These are phyloP conservation scores for Tulasnella sp. DNA, from an alignment of 768 basidiomycete genomes.

Conservation along the genomic window DNA sequence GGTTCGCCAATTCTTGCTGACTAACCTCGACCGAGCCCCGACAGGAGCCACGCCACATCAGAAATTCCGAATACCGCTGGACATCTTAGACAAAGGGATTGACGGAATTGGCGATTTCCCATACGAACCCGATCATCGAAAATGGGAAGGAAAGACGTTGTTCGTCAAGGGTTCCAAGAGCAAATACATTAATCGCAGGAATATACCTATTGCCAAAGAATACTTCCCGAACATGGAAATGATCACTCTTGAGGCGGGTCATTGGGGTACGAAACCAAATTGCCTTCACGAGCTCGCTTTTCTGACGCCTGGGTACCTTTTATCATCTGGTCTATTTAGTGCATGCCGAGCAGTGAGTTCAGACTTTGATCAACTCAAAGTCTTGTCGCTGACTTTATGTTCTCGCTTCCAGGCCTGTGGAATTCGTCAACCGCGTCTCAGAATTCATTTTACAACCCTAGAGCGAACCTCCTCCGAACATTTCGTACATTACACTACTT, in stretches of 20 bases:
- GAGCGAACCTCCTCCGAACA: not conserved
- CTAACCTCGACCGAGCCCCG: conserved; percentile 54
- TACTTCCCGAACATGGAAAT: conserved; percentile 70
- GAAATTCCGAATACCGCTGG: conserved; percentile 68
- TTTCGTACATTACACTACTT: not conserved
- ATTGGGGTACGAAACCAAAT: conserved; percentile 67
- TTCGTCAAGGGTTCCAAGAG: conserved; percentile 76
- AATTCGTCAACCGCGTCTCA: conserved; percentile 35
- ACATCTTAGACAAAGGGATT: conserved; percentile 54
- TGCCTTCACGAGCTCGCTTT: not conserved
- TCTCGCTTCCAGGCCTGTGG: conserved; percentile 28
- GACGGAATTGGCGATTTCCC: conserved; percentile 71
- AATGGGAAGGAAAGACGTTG: conserved; percentile 53
- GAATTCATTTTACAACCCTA: conserved; percentile 29
- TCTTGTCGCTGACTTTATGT: not conserved
- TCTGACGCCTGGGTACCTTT: not conserved
- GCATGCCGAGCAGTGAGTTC: conserved; percentile 62
- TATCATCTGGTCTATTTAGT: conserved; percentile 38
- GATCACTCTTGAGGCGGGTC: conserved; percentile 61
- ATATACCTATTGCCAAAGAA: conserved; percentile 48
- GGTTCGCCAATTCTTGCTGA: conserved; percentile 76
- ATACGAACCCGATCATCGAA: conserved; percentile 47
- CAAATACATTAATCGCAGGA: conserved; percentile 70
- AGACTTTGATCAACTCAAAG: conserved; percentile 22
- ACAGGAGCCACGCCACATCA: conserved; percentile 30